phyloP scores from a whole-genome alignment of 257 asterid species.

The Lantana camara region DNA sequence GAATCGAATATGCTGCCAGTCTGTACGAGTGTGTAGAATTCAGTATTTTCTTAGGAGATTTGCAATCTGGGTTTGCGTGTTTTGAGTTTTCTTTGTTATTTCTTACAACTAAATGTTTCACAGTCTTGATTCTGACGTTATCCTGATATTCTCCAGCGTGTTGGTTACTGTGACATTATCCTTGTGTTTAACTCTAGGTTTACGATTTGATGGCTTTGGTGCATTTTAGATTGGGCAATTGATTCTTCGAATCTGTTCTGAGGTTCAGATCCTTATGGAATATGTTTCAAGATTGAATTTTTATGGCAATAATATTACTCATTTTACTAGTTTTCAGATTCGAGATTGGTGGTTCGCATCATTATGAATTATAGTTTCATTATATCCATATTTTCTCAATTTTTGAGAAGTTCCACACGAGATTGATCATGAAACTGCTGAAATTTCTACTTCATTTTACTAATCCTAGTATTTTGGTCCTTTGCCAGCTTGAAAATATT shows the following conservation, averaged over 20 bases:
- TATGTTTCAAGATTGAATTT: not conserved
- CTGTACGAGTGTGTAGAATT: not conserved
- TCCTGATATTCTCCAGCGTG: not conserved
- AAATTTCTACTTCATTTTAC: constrained; percentile 1
- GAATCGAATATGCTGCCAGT: not conserved
- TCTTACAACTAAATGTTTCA: not conserved
- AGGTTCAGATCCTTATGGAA: constrained; percentile 13
- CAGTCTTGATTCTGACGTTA: not conserved
- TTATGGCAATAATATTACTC: not conserved
- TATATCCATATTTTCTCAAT: not conserved
- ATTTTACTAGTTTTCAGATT: not conserved
- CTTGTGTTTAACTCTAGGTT: not conserved
- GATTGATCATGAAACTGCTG: constrained; percentile 11
- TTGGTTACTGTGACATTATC: constrained; percentile 5
- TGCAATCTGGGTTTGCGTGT: not conserved
- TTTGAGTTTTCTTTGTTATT: not conserved
- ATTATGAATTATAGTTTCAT: not conserved
- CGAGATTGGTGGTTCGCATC: not conserved
- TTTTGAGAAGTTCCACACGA: not conserved
- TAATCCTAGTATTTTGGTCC: constrained; percentile 13
- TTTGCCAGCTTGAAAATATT: constrained; percentile 76
- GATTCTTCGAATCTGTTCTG: constrained; percentile 16
- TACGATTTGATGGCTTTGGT: not conserved
- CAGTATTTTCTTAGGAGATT: constrained; percentile 6
- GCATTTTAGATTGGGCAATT: not conserved